Evolutionary conservation across 169 alveolate genomes (phyloP).

Genomic region (Eimeria falciformis): DNA sequence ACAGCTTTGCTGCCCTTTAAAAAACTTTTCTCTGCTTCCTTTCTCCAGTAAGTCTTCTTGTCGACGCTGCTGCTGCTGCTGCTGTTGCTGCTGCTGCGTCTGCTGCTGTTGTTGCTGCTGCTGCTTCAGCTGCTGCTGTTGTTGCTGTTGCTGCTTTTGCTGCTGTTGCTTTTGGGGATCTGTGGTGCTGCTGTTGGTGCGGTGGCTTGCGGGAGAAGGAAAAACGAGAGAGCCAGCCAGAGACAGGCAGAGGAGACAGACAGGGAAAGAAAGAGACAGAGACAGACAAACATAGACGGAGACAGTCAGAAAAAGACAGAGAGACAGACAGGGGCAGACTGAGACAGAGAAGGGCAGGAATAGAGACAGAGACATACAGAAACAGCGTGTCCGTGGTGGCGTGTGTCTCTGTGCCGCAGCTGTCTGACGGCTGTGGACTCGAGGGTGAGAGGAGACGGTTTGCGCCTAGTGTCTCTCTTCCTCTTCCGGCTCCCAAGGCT

Average conservation of each 20-base stretch:
- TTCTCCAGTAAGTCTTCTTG: background rate
- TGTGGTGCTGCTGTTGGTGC: background rate
- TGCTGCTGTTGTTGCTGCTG: background rate
- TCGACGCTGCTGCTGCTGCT: background rate
- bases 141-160: background rate
- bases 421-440: background rate
- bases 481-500: background rate
- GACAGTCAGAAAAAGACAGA: too few species aligned
- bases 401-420: background rate
- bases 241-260: too few species aligned
- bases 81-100: background rate
- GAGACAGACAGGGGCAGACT: too few species aligned
- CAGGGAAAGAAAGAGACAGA: too few species aligned
- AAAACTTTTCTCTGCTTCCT: background rate
- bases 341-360: too few species aligned
- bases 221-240: too few species aligned
- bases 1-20: background rate
- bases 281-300: too few species aligned
- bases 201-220: too few species aligned
- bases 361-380: too few species aligned
- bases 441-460: background rate
- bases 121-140: conserved; percentile 10
- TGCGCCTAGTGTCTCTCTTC: background rate
- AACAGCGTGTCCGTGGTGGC: too few species aligned
- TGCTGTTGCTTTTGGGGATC: background rate